Evolutionary conservation across 2,329 filamentous ascomycete species (phyloP), one percentile per base, ranked within the genome.

Genomic region (Apiospora saccharicola): DNA sequence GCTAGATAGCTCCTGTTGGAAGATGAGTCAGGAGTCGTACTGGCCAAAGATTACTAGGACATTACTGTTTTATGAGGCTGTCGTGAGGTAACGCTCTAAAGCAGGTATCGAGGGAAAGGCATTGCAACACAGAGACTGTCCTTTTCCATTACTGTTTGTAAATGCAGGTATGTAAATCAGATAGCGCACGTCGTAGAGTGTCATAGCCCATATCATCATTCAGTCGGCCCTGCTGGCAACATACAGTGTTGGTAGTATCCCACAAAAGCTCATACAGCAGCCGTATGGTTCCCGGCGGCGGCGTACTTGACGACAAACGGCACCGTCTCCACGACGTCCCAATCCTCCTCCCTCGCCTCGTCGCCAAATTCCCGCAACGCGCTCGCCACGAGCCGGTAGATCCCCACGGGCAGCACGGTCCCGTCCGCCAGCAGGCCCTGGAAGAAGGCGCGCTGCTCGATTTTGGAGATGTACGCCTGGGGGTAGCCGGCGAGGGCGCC

Each of bases 341-440:
- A 81, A 64, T 80, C 79, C 24, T 75, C 71, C 0, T 73, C 49
- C n/a, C 68, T 47, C 13, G 79, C 74, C 1, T 77, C 79, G 22
- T 80, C 75, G 2, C 78, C 79, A 71, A 78, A 78, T 8, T 79
- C 69, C 71, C 71, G 77, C 26, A 80, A 61, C 1, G 74, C 77
- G 34, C 75, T 73, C 34, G 75, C 74, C 46, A 77, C 70, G 41
- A 81, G 72, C 57, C 51, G 69, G 44, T 80, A 80, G 1, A 24
- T 46, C 0, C 79, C 79, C 70, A 76, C 76, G 1, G 77, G 75
- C 7, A 78, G 75, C 14, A 75, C 68, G 0, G 69, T 74, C 0
- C 78, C 74, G 47, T 80, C 77, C 1, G 67, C 73, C 57, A 79
- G 61, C 53, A 73, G 47, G 1, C 79, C 78, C 19, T 47, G 73